Evolutionary conservation across 164 flowering plant species (phyloP).

Genomic region (Liquidambar formosana): DNA sequence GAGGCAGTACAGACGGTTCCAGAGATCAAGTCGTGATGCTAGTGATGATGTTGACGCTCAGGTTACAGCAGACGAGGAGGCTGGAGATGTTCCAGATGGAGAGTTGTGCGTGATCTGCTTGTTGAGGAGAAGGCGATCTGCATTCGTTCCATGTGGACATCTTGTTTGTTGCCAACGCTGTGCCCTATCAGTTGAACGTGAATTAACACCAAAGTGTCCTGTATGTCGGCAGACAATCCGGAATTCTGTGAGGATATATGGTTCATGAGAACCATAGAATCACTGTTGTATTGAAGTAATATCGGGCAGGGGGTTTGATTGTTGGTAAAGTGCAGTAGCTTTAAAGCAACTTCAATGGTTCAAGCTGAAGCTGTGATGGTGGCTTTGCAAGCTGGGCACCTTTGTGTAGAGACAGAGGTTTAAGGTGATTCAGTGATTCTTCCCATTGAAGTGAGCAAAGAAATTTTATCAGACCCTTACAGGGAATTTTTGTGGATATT

Average conservation of each 20-base stretch:
- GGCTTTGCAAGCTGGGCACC: too few relatives aligned
- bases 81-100: constrained; percentile 64
- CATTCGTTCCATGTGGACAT: constrained; percentile 93
- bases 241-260: constrained; percentile 64
- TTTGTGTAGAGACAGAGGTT: too few relatives aligned
- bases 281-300: background rate
- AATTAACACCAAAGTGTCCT: constrained; percentile 74
- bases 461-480: too few relatives aligned
- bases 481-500: too few relatives aligned
- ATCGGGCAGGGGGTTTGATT: background rate
- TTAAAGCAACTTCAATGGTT: background rate
- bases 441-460: too few relatives aligned
- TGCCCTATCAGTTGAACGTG: constrained; percentile 64
- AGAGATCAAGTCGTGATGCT: constrained; percentile 18
- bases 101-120: constrained; percentile 80
- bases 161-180: constrained; percentile 81
- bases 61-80: constrained; percentile 42
- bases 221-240: constrained; percentile 71
- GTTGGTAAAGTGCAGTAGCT: background rate
- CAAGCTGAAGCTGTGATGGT: too few relatives aligned
- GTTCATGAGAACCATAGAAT: constrained; percentile 36
- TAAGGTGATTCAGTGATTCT: too few relatives aligned
- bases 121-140: constrained; percentile 64
- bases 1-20: constrained; percentile 47
- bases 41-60: constrained; percentile 12